Percentiles rank a stretch among this genome's conserved stretches.
phyloP scores from a whole-genome alignment of 192 early-diverging fungal species.

The Diversispora epigaea region DNA sequence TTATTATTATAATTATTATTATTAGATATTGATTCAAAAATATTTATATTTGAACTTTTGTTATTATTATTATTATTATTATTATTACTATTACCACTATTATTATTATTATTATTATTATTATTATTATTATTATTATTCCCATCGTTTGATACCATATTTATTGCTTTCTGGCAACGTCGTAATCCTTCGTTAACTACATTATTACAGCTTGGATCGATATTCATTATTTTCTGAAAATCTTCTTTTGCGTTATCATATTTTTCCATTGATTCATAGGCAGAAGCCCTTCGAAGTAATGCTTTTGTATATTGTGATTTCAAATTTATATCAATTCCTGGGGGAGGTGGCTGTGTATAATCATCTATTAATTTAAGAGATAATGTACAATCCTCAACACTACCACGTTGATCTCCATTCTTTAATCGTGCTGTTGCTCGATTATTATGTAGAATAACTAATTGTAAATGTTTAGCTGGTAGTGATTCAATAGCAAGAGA shows the following conservation, averaged over 20 bases:
- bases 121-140: no score
- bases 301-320: conserved; percentile 72
- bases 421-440: conserved; percentile 79
- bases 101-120: no score
- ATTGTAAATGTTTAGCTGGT: conserved; percentile 58
- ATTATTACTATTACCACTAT: no score
- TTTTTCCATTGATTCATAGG: conserved; percentile 81
- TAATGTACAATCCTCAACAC: conserved; percentile 66
- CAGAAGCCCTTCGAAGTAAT: conserved; percentile 72
- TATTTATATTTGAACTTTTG: background rate
- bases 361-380: conserved; percentile 41
- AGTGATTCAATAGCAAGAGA: conserved; percentile 62
- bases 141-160: conserved; percentile 27
- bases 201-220: conserved; percentile 38
- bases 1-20: no score
- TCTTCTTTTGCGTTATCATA: conserved; percentile 67
- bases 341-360: conserved; percentile 22
- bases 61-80: background rate
- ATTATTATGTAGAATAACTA: conserved; percentile 78
- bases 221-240: conserved; percentile 50
- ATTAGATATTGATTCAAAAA: no score
- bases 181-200: conserved; percentile 45
- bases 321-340: conserved; percentile 37
- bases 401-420: conserved; percentile 76
- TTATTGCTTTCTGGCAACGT: conserved; percentile 51